Evolutionary conservation across 2,329 filamentous ascomycete species (phyloP), one percentile per base, ranked within the genome.

Genomic region (Coniochaeta sp.): DNA sequence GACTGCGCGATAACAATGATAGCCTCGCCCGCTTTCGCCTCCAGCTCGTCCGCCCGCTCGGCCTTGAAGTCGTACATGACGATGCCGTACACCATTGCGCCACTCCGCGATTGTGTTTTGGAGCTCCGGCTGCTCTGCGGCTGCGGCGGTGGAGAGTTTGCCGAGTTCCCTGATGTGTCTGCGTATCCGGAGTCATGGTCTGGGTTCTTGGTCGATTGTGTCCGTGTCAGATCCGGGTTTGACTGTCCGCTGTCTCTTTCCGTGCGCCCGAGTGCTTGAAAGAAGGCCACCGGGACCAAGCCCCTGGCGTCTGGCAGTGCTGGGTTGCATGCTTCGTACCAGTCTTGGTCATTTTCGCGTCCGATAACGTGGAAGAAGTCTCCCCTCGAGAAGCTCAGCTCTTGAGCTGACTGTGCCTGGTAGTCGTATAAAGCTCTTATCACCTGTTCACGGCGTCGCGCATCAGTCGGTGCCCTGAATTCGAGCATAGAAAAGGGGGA

Each of bases 1-100:
- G 92, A 97, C 69, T 97, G 94, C 42, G 94, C 94, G 65, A 97
- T 97, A 51, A 99, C 91, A 58, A 99, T 96, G 64, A 99, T 96
- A 50, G 91, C 89, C 71, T 99, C 94, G 53, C 91, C 92, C 46
- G 90, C 87, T 68, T 95, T 95, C 48, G 94, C 94, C 60, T 96
- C 91, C 53, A 99, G 72, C 71, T 99, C 94, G 67, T 99, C 94
- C n/a, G 91, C 88, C 52, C 92, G 77, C 70, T 97, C 92, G 1
- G 94, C 94, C 60, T 89, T 83, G 71, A 99, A 99, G 70, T 97
- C 91, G 68, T 96, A 97, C 76, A 95, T 89, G 59, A 99, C 94
- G 53, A 96, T 86, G 55, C 94, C 94, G 65, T 97, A 97, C 30
- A 99, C 90, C 85, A 95, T 95, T 50, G 90, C 87, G 49, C 90